A percentile compares a stretch with the other conserved stretches of the same genome.
Evolutionary conservation across 2,329 filamentous ascomycete genomes (phyloP).

Genomic region (Fusarium agapanthi): DNA sequence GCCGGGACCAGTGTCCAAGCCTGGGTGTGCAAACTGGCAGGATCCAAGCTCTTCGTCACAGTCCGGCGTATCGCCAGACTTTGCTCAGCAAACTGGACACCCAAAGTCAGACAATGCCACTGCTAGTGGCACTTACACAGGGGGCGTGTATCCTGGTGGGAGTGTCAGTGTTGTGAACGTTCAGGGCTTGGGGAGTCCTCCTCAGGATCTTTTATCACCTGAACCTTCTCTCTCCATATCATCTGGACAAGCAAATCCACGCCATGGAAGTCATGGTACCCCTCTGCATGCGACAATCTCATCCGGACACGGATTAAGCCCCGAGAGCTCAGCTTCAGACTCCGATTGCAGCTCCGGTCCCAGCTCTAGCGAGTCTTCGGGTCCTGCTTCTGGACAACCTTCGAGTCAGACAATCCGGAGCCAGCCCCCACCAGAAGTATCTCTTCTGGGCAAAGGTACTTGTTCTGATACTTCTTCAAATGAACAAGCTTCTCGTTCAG

Average conservation of each 20-base stretch:
- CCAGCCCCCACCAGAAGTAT: slow-evolving; percentile 4
- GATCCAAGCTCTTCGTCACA: background rate
- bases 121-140: background rate
- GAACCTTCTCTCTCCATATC: background rate
- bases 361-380: background rate
- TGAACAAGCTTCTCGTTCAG: background rate
- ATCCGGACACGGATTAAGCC: background rate
- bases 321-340: background rate
- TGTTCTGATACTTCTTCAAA: background rate
- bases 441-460: background rate
- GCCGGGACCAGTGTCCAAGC: background rate
- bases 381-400: background rate
- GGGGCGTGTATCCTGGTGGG: slow-evolving; percentile 1
- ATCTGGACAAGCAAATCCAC: background rate
- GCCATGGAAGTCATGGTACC: background rate
- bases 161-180: background rate
- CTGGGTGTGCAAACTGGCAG: background rate
- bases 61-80: background rate
- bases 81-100: background rate
- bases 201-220: background rate
- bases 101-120: background rate
- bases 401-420: background rate
- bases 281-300: background rate
- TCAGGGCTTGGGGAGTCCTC: background rate
- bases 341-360: background rate